phyloP scores from a whole-genome alignment of 148 eudicot species.

The Cornus florida region DNA sequence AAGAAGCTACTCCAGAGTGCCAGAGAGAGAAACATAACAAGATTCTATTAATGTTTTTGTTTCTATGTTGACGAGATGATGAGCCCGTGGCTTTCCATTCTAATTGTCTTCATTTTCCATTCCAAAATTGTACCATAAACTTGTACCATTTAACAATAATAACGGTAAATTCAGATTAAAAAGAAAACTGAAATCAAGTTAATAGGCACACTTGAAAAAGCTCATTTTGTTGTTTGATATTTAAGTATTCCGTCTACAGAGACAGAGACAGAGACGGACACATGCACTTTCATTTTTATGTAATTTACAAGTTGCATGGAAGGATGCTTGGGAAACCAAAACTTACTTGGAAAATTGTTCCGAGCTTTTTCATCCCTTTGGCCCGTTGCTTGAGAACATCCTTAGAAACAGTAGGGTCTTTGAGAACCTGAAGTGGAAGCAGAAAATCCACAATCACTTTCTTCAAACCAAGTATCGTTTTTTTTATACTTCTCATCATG shows the following conservation, averaged over 20 bases:
- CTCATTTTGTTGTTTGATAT: neutral
- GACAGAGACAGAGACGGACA: neutral
- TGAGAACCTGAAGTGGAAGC: conserved; percentile 56
- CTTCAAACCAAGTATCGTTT: neutral
- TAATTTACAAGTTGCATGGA: neutral
- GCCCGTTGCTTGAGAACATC: conserved; percentile 74
- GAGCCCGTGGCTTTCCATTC: neutral
- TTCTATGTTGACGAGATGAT: neutral
- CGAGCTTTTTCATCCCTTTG: conserved; percentile 80
- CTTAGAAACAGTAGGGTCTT: conserved; percentile 65
- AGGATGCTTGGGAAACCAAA: neutral
- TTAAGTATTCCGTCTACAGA: neutral
- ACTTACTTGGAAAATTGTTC: conserved; percentile 81
- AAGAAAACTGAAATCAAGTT: neutral
- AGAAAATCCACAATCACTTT: neutral
- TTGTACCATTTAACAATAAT: neutral
- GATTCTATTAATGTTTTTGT: too few relatives aligned
- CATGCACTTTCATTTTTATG: neutral
- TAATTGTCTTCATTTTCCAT: too few relatives aligned
- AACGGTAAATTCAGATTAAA: neutral
- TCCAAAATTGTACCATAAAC: too few relatives aligned
- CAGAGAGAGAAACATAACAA: neutral
- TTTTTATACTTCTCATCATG: neutral
- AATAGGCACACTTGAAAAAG: neutral
- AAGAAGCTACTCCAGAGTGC: too few relatives aligned